Base-by-base conservation (phyloP, 345 rosid species). In the Streptanthus diversifolius region DNA sequence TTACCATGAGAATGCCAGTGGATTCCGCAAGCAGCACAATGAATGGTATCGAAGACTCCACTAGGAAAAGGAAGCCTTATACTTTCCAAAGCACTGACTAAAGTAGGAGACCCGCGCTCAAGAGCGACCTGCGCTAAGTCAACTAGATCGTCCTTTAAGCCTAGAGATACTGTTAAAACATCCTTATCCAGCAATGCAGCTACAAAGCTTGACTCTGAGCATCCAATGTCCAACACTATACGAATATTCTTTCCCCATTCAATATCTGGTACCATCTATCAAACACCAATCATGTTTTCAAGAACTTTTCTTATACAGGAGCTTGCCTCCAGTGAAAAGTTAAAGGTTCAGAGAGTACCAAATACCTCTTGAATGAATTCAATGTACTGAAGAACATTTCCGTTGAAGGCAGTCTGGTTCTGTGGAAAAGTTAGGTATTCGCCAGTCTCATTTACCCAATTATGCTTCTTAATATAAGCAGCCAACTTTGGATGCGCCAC, bases 221-320 rank as follows among this genome's bases (percentile, higher is more conserved):
- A 85, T 63, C 97, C 97, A 61, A 87, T 83, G 65, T 93, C 95
- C 88, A 93, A 79, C 47, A 93, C 89, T 64, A 91, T 79, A 72
- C 89, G 96, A 37, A 89, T 85, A 81, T 93, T 93, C 88, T 91
- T 93, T 61, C 98, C 98, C 98, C 98, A 93, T 84, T 91, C 96
- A 67, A 93, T 89, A 76, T 93, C 98, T 60, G 97, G 98, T 70
- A 93, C 98, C 96, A 89, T 91, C 98, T 93, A 84, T 70, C 69
- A 84, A 77, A 63, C 77, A 71, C 68, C 74, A 52, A 81, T 77
- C 69, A 79, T 82, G 76, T 55, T 72, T 51, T 54, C 55, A 76
- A 77, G 47, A 61, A 49, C 65, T 53, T 67, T 63, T 69, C 66
- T 49, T 25, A 43, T 11, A 68, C 57, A 61, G 49, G 49, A 68